Evolutionary conservation across 345 rosid species (phyloP).

Genomic region (Dovyalis caffra): DNA sequence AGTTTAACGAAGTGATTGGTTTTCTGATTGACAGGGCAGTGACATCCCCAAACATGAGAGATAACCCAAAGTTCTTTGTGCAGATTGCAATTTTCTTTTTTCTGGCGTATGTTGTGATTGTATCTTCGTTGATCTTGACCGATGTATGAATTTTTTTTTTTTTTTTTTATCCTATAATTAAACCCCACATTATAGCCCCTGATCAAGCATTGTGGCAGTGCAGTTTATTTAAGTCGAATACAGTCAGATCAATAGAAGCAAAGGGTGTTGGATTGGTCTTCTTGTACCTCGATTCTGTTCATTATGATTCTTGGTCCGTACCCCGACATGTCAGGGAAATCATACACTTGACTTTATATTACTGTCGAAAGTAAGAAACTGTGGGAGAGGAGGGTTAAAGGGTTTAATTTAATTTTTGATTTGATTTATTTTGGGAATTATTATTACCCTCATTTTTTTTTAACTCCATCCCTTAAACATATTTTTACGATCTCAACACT

Average conservation of each 20-base stretch:
- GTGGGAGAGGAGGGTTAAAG: too few species aligned
- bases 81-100: slow-evolving; percentile 89
- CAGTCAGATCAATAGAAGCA: slow-evolving; percentile 20
- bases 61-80: slow-evolving; percentile 82
- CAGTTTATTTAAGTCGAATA: slow-evolving; percentile 8
- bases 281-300: not conserved
- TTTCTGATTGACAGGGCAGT: slow-evolving; percentile 68
- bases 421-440: too few species aligned
- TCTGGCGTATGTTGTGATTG: slow-evolving; percentile 89
- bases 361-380: too few species aligned
- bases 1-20: not conserved
- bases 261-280: not conserved
- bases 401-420: too few species aligned
- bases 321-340: too few species aligned
- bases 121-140: slow-evolving; percentile 90
- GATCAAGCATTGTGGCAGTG: slow-evolving; percentile 10
- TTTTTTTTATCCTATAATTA: not conserved
- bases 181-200: not conserved
- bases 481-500: too few species aligned
- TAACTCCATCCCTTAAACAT: too few species aligned
- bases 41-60: slow-evolving; percentile 98
- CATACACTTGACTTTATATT: too few species aligned
- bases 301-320: too few species aligned
- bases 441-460: too few species aligned
- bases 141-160: slow-evolving; percentile 52